Conservation (phyloP, 768 basidiomycete species). For the Trametes elegans region DNA sequence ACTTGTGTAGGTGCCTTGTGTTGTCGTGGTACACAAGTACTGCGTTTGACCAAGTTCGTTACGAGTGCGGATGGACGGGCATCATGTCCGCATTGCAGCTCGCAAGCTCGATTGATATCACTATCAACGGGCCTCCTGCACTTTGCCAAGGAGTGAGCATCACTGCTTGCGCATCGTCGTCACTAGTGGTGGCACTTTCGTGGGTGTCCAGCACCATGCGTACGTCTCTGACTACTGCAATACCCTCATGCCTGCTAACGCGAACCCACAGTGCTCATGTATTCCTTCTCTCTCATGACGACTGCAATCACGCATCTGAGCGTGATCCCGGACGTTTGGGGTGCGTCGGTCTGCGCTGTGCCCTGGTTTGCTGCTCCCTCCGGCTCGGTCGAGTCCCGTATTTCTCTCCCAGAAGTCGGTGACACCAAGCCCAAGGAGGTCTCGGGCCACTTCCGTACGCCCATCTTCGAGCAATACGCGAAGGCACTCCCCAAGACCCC, state of each 20-base stretch:
- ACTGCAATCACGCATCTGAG: constrained; percentile 44
- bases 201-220: constrained; percentile 31
- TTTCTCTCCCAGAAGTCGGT: not conserved
- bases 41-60: constrained; percentile 37
- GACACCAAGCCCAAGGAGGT: constrained; percentile 9
- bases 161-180: constrained; percentile 28
- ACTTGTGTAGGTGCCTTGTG: constrained; percentile 26
- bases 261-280: constrained; percentile 42
- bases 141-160: constrained; percentile 32
- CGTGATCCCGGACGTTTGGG: constrained; percentile 51
- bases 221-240: constrained; percentile 17
- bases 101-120: constrained; percentile 48
- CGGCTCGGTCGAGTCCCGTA: not conserved
- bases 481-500: constrained; percentile 8
- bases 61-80: constrained; percentile 59
- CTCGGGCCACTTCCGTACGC: constrained; percentile 8
- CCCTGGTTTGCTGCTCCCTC: constrained; percentile 51
- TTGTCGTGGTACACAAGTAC: constrained; percentile 34
- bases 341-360: constrained; percentile 45
- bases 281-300: constrained; percentile 54
- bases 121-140: constrained; percentile 41
- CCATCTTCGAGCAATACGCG: constrained; percentile 16
- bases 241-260: not conserved
- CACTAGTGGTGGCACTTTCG: constrained; percentile 28
- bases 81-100: constrained; percentile 48